Conservation (phyloP, 495 filamentous ascomycete species). For the Chaetomium tenue region DNA sequence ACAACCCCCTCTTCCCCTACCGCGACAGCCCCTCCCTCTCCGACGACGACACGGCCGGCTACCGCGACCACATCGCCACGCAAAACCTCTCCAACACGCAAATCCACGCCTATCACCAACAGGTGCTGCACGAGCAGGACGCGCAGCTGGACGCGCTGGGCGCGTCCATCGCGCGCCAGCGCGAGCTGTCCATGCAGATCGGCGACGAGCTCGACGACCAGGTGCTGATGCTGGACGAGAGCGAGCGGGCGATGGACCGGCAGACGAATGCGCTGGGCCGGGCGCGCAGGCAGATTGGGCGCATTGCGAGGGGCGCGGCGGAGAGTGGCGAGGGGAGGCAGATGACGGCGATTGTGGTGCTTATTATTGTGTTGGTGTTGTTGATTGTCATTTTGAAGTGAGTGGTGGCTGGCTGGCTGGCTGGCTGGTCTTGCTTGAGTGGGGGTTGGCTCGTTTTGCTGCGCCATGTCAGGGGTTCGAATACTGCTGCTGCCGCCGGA, state of each 20-base stretch:
- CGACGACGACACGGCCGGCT: slow-evolving; percentile 49
- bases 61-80: slow-evolving; percentile 45
- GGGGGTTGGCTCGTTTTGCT: too few relatives aligned
- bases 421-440: neutral
- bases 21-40: slow-evolving; percentile 45
- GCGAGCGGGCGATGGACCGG: slow-evolving; percentile 77
- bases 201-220: slow-evolving; percentile 94
- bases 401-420: slow-evolving; percentile 5
- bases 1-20: slow-evolving; percentile 60
- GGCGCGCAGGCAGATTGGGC: slow-evolving; percentile 67
- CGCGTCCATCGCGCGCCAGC: slow-evolving; percentile 81
- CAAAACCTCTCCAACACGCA: slow-evolving; percentile 68
- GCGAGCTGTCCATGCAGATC: slow-evolving; percentile 92
- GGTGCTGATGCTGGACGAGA: slow-evolving; percentile 81
- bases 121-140: slow-evolving; percentile 81
- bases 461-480: too few relatives aligned
- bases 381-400: slow-evolving; percentile 77
- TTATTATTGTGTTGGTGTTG: slow-evolving; percentile 75
- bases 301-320: slow-evolving; percentile 67
- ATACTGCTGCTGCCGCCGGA: too few relatives aligned
- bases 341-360: slow-evolving; percentile 68
- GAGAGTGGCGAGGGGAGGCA: slow-evolving; percentile 82
- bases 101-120: slow-evolving; percentile 79
- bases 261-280: slow-evolving; percentile 72
- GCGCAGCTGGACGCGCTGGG: slow-evolving; percentile 86